Evolutionary conservation across 441 rosid species (phyloP).

Genomic region (Flueggea neowawraea): DNA sequence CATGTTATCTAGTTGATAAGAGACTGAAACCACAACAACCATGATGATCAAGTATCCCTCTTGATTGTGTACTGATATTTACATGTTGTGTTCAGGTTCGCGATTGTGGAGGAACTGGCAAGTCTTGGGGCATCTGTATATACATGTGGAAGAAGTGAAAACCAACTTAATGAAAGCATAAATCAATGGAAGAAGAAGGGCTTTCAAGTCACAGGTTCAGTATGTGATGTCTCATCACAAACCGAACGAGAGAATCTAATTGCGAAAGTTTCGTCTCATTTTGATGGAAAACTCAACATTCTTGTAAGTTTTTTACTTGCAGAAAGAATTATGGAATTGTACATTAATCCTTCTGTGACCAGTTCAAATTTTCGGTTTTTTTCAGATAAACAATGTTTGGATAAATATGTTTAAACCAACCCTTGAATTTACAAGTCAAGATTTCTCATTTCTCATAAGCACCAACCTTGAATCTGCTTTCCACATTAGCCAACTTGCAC

Average conservation of each 20-base stretch:
- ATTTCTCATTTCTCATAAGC: conserved; percentile 40
- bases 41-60: no score
- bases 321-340: neutral
- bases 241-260: conserved; percentile 14
- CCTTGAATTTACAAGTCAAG: conserved; percentile 55
- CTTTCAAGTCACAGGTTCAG: conserved; percentile 18
- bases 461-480: conserved; percentile 68
- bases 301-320: conserved; percentile 10
- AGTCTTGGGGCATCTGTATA: conserved; percentile 15
- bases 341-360: neutral
- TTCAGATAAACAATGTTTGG: conserved; percentile 77
- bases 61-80: neutral
- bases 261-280: conserved; percentile 8
- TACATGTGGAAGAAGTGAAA: conserved; percentile 16
- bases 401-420: conserved; percentile 62
- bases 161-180: conserved; percentile 8
- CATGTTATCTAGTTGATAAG: no score
- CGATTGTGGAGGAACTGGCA: conserved; percentile 20
- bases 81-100: conserved; percentile 6
- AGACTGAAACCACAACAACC: no score
- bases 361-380: neutral
- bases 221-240: conserved; percentile 16
- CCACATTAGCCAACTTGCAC: conserved; percentile 65
- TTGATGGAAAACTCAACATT: conserved; percentile 20
- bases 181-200: conserved; percentile 16